Evolutionary conservation across 371 early-diverging fungal species (phyloP).

Genomic region (Mucor circinelloides): DNA sequence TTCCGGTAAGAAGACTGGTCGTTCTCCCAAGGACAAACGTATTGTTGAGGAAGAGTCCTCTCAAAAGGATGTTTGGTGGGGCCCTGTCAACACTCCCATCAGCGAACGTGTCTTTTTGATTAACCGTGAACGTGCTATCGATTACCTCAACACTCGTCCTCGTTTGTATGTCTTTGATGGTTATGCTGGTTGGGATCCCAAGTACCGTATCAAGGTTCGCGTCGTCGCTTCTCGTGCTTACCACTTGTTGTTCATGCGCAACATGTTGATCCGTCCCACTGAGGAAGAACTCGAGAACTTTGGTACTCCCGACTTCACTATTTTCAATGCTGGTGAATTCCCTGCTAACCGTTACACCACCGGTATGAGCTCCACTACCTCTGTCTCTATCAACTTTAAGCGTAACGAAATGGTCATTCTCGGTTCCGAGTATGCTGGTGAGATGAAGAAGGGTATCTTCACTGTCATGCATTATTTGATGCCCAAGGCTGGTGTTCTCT

Average conservation of each 20-base stretch:
- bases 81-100: constrained; percentile 94
- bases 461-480: constrained; percentile 99
- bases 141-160: constrained; percentile 94
- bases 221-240: constrained; percentile 95
- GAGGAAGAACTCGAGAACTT: constrained; percentile 86
- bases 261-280: constrained; percentile 98
- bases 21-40: constrained; percentile 94
- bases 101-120: constrained; percentile 87
- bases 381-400: constrained; percentile 90
- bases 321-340: constrained; percentile 96
- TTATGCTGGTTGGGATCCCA: constrained; percentile 93
- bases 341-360: constrained; percentile 95
- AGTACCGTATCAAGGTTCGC: constrained; percentile 95
- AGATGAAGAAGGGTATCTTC: constrained; percentile 98
- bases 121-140: constrained; percentile 95
- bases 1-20: constrained; percentile 90
- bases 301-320: constrained; percentile 96
- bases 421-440: constrained; percentile 97
- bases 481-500: constrained; percentile 96
- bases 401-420: constrained; percentile 85
- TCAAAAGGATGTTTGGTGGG: constrained; percentile 92
- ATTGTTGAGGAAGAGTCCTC: constrained; percentile 90
- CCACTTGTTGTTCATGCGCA: constrained; percentile 96
- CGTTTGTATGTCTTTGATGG: constrained; percentile 97
- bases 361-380: constrained; percentile 96